These are phyloP conservation scores for Calonectria ilicicola DNA, from an alignment of 2,329 filamentous ascomycete species.

Conservation along the genomic window DNA sequence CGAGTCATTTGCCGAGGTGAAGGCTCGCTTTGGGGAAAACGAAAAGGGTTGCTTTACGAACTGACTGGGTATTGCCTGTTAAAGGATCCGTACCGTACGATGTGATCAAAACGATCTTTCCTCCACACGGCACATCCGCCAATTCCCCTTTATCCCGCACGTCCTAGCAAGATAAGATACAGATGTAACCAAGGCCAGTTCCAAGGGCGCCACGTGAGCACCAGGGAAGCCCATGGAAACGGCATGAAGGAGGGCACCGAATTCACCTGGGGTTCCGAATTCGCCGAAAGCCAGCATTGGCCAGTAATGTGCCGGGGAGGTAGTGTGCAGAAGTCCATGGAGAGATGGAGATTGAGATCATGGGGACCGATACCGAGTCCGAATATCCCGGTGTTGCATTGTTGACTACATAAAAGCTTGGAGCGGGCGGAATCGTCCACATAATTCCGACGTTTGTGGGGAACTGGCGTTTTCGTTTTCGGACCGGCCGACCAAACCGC, in stretches of 20 bases:
- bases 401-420: not conserved
- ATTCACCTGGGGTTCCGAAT: not conserved
- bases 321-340: not conserved
- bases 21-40: not conserved
- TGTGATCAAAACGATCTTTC: not conserved
- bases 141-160: conserved; percentile 5
- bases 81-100: not conserved
- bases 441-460: conserved; percentile 8
- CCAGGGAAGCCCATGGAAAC: conserved; percentile 7
- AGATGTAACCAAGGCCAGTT: not conserved
- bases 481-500: conserved; percentile 18
- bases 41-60: not conserved
- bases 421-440: conserved; percentile 3
- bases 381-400: conserved; percentile 4
- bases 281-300: not conserved
- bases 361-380: conserved; percentile 6
- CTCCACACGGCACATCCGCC: not conserved
- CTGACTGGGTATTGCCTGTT: not conserved
- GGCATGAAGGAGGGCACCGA: not conserved
- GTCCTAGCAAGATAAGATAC: conserved; percentile 1
- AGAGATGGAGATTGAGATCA: not conserved
- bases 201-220: not conserved
- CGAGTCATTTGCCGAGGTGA: not conserved
- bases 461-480: conserved; percentile 41
- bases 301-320: not conserved